A percentile compares a stretch with the other conserved stretches of the same genome.
These are phyloP conservation scores for Dendrobium officinale DNA, from an alignment of 106 monocot genomes.

Conservation along the genomic window DNA sequence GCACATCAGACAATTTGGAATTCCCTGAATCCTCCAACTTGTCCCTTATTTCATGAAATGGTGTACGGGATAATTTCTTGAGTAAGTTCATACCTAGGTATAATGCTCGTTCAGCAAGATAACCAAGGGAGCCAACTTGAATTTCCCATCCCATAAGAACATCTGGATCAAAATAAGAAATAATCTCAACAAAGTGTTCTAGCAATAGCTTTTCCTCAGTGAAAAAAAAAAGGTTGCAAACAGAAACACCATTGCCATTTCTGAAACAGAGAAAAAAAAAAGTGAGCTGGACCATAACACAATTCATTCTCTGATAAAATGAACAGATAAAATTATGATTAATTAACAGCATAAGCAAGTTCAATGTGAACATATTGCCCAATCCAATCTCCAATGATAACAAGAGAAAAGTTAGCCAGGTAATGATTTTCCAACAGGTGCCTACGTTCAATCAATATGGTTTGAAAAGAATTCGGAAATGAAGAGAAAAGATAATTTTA, in stretches of 20 bases:
- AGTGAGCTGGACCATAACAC: not conserved
- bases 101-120: constrained; percentile 80
- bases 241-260: constrained; percentile 49
- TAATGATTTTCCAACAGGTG: not conserved
- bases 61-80: constrained; percentile 65
- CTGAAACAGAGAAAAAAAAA: constrained; percentile 26
- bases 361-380: not conserved
- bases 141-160: constrained; percentile 93
- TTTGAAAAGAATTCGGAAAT: not conserved
- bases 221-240: constrained; percentile 34
- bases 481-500: not conserved
- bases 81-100: constrained; percentile 64
- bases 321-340: not conserved
- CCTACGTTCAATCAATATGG: not conserved
- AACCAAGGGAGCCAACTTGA: constrained; percentile 75
- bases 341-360: not conserved
- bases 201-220: constrained; percentile 57
- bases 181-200: constrained; percentile 44
- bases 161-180: constrained; percentile 80
- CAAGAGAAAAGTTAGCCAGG: not conserved
- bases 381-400: not conserved
- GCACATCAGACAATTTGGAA: constrained; percentile 7
- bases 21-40: constrained; percentile 19
- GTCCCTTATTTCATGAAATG: constrained; percentile 25
- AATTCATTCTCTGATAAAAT: not conserved